Evolutionary conservation across 2,329 filamentous ascomycete genomes (phyloP).

Genomic region (Orbilia brochopaga): DNA sequence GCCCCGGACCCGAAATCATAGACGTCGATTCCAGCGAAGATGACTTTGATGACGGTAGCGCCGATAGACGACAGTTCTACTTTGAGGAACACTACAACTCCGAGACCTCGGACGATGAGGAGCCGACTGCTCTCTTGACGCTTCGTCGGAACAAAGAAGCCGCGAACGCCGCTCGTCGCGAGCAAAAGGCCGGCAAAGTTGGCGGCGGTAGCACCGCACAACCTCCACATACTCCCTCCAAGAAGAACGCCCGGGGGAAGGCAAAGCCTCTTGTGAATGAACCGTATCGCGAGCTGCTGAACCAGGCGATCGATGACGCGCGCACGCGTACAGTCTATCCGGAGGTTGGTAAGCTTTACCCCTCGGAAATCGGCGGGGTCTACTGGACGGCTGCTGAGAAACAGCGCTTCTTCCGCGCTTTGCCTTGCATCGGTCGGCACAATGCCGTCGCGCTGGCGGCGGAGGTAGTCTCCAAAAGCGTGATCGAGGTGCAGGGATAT

Average conservation of each 20-base stretch:
- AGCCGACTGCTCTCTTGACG: conserved; percentile 31
- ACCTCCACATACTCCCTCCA: neutral
- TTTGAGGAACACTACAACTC: conserved; percentile 23
- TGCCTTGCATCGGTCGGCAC: conserved; percentile 37
- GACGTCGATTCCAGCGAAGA: neutral
- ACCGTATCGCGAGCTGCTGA: conserved; percentile 42
- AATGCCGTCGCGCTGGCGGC: conserved; percentile 23
- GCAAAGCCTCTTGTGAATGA: conserved; percentile 27
- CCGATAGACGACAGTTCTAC: conserved; percentile 27
- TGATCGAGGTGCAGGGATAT: conserved; percentile 45
- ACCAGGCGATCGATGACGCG: conserved; percentile 41
- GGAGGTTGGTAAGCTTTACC: conserved; percentile 5
- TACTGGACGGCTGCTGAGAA: conserved; percentile 39
- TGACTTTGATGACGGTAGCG: neutral
- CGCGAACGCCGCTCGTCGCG: conserved; percentile 24
- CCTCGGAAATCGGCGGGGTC: conserved; percentile 18
- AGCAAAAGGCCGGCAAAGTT: conserved; percentile 20
- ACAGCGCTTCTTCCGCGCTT: conserved; percentile 33
- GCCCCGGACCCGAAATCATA: neutral
- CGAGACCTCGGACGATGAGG: conserved; percentile 26
- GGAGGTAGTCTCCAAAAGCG: conserved; percentile 37
- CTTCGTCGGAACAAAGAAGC: conserved; percentile 27
- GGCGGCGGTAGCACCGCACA: neutral
- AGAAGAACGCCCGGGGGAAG: conserved; percentile 25
- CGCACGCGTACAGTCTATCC: conserved; percentile 41